phyloP scores from a whole-genome alignment of 1,284 basidiomycete species.

The Dichomitus squalens region DNA sequence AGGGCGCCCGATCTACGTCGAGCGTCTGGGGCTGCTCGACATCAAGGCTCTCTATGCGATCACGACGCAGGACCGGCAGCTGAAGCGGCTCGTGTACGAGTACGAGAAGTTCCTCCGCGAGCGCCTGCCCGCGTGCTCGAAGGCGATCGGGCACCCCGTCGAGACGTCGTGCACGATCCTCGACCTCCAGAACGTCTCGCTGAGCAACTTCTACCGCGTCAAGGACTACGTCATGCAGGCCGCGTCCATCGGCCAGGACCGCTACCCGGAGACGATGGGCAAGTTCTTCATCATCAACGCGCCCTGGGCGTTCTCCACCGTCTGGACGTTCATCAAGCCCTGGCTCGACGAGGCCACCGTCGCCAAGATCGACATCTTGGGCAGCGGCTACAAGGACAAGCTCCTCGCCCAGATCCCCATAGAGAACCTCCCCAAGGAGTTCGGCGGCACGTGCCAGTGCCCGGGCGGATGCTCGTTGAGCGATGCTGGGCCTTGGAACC shows the following conservation, averaged over 20 bases:
- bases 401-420: conserved; percentile 80
- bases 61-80: conserved; percentile 88
- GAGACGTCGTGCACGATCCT: conserved; percentile 99
- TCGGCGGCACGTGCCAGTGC: conserved; percentile 87
- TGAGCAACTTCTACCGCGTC: conserved; percentile 89
- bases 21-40: conserved; percentile 90
- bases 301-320: conserved; percentile 88
- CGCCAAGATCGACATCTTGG: conserved; percentile 88
- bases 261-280: conserved; percentile 95
- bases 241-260: conserved; percentile 84
- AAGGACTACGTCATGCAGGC: conserved; percentile 90
- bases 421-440: conserved; percentile 83
- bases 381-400: conserved; percentile 65
- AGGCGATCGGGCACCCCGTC: conserved; percentile 78
- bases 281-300: conserved; percentile 97
- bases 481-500: conserved; percentile 94
- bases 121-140: conserved; percentile 85
- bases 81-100: conserved; percentile 89
- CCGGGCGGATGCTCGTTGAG: conserved; percentile 83
- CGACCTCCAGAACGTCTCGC: conserved; percentile 84
- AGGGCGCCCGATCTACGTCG: conserved; percentile 95
- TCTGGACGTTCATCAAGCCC: conserved; percentile 89
- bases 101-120: conserved; percentile 89
- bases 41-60: conserved; percentile 79
- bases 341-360: conserved; percentile 97